Conservation (phyloP, 352 stramenopile species). For the Phytophthora sojae region DNA sequence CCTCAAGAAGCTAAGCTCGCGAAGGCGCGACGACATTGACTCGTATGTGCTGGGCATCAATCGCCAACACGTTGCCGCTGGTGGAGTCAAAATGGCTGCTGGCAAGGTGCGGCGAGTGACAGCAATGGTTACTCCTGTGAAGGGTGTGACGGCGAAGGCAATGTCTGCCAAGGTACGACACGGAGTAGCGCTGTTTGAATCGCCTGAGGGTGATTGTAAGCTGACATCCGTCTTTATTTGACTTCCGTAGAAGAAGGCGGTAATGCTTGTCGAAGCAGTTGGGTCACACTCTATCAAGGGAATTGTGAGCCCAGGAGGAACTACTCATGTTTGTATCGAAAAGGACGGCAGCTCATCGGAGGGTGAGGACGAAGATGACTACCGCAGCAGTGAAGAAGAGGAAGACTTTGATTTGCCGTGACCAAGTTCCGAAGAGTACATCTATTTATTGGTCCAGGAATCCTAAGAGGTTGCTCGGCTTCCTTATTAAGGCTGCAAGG, state of each 20-base stretch:
- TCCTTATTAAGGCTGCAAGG: background rate
- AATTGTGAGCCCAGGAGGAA: constrained; percentile 69
- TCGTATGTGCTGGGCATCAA: constrained; percentile 80
- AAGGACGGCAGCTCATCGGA: constrained; percentile 62
- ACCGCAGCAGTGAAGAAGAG: constrained; percentile 44
- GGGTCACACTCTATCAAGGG: constrained; percentile 59
- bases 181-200: background rate
- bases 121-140: constrained; percentile 19
- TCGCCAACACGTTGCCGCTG: constrained; percentile 51
- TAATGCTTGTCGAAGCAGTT: constrained; percentile 58
- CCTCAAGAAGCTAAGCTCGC: constrained; percentile 63
- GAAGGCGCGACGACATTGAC: constrained; percentile 76
- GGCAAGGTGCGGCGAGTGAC: constrained; percentile 44
- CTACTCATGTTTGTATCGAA: constrained; percentile 63
- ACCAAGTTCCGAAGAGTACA: background rate
- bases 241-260: constrained; percentile 39
- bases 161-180: constrained; percentile 44
- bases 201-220: background rate
- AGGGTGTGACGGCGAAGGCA: constrained; percentile 31
- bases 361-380: constrained; percentile 44
- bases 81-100: constrained; percentile 39
- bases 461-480: background rate
- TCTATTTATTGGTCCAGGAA: constrained; percentile 35
- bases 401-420: constrained; percentile 33
- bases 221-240: background rate